phyloP scores from a whole-genome alignment of 306 rosid species.

The Castanea mollissima region DNA sequence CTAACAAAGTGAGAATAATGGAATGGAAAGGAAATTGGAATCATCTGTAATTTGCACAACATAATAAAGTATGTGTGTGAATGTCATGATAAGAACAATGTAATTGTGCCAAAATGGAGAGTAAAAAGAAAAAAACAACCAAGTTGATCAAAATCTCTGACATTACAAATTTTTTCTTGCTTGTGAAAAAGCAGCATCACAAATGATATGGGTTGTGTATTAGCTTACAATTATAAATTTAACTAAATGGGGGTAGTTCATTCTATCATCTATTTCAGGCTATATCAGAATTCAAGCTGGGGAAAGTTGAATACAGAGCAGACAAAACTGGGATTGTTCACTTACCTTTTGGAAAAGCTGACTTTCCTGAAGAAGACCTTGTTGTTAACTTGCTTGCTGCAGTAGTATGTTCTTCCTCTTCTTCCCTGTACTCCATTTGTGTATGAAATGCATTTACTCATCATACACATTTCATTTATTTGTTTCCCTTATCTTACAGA shows the following conservation, averaged over 20 bases:
- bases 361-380: slow-evolving; percentile 89
- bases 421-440: slow-evolving; percentile 2
- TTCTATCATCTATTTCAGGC: slow-evolving; percentile 50
- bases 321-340: slow-evolving; percentile 99
- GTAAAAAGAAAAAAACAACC: background rate
- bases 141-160: background rate
- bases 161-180: background rate
- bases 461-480: background rate
- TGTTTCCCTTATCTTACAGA: slow-evolving; percentile 44
- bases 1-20: background rate
- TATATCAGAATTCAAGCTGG: slow-evolving; percentile 94
- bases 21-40: background rate
- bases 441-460: slow-evolving; percentile 1
- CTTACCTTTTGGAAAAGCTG: slow-evolving; percentile 84
- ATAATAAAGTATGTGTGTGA: background rate
- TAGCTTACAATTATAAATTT: background rate
- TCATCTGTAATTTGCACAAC: background rate
- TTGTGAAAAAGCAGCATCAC: background rate
- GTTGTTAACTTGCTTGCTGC: slow-evolving; percentile 76
- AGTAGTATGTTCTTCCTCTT: slow-evolving; percentile 51
- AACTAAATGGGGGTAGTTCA: background rate
- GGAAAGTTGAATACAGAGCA: slow-evolving; percentile 95
- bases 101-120: background rate
- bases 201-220: background rate
- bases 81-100: background rate